These are phyloP conservation scores for Oehlia diaphana DNA, from an alignment of 192 early-diverging fungal genomes.

Conservation along the genomic window DNA sequence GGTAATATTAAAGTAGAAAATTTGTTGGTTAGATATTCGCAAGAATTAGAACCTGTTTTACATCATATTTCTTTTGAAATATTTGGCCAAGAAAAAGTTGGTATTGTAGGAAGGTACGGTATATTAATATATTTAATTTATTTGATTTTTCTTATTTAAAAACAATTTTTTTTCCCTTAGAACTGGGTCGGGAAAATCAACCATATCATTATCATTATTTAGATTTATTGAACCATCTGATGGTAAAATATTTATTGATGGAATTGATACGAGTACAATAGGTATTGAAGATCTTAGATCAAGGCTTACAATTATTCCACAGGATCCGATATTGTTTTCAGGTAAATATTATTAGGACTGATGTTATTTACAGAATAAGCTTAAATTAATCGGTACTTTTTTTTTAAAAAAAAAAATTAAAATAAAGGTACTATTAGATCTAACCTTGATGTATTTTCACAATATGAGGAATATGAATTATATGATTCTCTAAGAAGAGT, in stretches of 20 bases:
- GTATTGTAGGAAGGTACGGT: conserved; percentile 77
- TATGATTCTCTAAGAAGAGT: conserved; percentile 70
- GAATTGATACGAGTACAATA: conserved; percentile 71
- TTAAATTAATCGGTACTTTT: not conserved
- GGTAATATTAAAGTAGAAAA: conserved; percentile 73
- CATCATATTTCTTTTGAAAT: conserved; percentile 70
- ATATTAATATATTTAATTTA: conserved; percentile 25
- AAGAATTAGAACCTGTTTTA: conserved; percentile 77
- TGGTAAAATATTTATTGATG: conserved; percentile 75
- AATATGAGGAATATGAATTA: conserved; percentile 61
- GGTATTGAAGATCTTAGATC: conserved; percentile 72
- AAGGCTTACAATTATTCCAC: conserved; percentile 75
- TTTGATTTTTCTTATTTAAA: conserved; percentile 30
- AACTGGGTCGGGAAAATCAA: conserved; percentile 69
- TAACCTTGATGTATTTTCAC: conserved; percentile 79
- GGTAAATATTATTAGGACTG: not conserved
- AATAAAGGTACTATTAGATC: conserved; percentile 59
- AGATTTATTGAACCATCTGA: conserved; percentile 73
- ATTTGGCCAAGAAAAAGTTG: conserved; percentile 73
- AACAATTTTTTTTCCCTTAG: not conserved
- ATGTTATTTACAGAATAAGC: not conserved
- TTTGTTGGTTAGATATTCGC: conserved; percentile 77
- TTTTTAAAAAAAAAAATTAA: not conserved
- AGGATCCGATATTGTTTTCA: conserved; percentile 68
- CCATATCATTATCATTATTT: conserved; percentile 72